Base-by-base conservation (phyloP, 1,284 basidiomycete species). In the Coniferiporia sulphurascens region DNA sequence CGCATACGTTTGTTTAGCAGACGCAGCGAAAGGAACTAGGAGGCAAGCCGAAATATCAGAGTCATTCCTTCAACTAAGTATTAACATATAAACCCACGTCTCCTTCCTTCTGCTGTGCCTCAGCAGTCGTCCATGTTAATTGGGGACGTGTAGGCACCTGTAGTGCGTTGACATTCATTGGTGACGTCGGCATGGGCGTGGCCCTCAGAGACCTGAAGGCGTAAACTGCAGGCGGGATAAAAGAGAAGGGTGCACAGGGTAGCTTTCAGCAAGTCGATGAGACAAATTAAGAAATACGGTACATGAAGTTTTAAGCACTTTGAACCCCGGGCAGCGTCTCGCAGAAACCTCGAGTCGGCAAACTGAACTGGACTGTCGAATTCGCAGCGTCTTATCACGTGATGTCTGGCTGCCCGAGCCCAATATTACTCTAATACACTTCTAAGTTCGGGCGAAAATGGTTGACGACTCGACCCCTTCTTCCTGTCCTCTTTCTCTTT, bases 1-100 rank as follows among this genome's bases (percentile, higher is more conserved):
- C 87, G 83, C 41, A 79, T 73, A 58, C 82, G 79, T 67, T 86
- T 89, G 66, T 81, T 81, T 43, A 82, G 59, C n/a, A 79, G 71
- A 10, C 76, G 74, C 17, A 82, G 67, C 1, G 75, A 72, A 12
- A 81, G 70, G 61, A 80, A 82, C 80, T 81, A 62, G 10, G 52
- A 48, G 21, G 21, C 48, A 45, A 17, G 15, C 7, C 21, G 15
- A 45, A 12, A 12, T 48, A 56, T 4, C 22, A 44, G 6, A 21
- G 17, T 57, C 34, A 19, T 21, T 51, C n/a, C 6, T 8, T 36
- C 22, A n/a, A 7, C 1, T 4, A 7, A 21, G 7, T 44, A 9
- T 19, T 63, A 5, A 36, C 3, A 27, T 32, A 32, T 4, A 9
- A 19, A 67, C 78, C 58, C 63, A 81, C 79, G 53, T 78, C 73